phyloP scores from a whole-genome alignment of 306 rosid species.

The Lathyrus aphaca region DNA sequence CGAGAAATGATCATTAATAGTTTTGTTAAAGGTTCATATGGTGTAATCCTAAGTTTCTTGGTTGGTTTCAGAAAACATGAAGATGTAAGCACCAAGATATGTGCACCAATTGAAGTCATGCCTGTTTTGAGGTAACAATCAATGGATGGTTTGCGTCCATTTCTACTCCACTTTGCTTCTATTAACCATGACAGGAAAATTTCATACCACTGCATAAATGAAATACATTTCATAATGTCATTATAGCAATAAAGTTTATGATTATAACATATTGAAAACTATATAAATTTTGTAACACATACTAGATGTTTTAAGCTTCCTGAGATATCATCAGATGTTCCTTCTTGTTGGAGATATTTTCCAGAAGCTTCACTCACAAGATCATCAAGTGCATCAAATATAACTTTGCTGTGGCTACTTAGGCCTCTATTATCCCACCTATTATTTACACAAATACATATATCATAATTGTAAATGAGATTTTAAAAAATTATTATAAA shows the following conservation, averaged over 20 bases:
- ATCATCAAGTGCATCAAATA: slow-evolving; percentile 46
- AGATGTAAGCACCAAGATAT: slow-evolving; percentile 42
- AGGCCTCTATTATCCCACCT: slow-evolving; percentile 40
- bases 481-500: neutral
- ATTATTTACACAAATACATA: neutral
- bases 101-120: slow-evolving; percentile 48
- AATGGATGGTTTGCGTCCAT: slow-evolving; percentile 45
- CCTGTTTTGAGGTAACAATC: slow-evolving; percentile 43
- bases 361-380: slow-evolving; percentile 36
- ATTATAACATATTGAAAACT: neutral
- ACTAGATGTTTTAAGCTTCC: slow-evolving; percentile 35
- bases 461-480: neutral
- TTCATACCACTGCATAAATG: slow-evolving; percentile 45
- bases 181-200: slow-evolving; percentile 50
- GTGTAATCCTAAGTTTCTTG: slow-evolving; percentile 16
- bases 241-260: neutral
- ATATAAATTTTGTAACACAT: slow-evolving; percentile 14
- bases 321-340: slow-evolving; percentile 37
- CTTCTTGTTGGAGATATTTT: slow-evolving; percentile 41
- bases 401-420: slow-evolving; percentile 33
- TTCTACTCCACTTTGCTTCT: slow-evolving; percentile 51
- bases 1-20: slow-evolving; percentile 16
- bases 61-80: slow-evolving; percentile 41
- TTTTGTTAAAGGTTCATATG: neutral
- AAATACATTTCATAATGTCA: slow-evolving; percentile 4